Conservation (phyloP, 2,329 filamentous ascomycete species). For the Colletotrichum sp. region DNA sequence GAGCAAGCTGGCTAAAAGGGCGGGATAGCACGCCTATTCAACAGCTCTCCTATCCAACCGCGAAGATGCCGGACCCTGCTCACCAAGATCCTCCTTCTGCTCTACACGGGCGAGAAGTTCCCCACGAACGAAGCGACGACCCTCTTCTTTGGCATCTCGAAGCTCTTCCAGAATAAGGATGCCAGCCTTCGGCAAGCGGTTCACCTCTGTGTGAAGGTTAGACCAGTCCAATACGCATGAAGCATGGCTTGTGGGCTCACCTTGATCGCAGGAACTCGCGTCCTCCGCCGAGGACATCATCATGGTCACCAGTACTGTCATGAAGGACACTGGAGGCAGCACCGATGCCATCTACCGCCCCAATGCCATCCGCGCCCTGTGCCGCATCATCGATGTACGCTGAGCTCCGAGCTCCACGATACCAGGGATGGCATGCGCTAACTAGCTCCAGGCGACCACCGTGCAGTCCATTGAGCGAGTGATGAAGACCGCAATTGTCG, state of each 20-base stretch:
- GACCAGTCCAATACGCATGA: slow-evolving; percentile 28
- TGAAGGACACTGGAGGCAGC: slow-evolving; percentile 98
- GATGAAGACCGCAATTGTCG: slow-evolving; percentile 98
- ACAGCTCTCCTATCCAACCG: slow-evolving; percentile 94
- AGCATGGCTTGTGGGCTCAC: neutral
- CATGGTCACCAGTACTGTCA: slow-evolving; percentile 99
- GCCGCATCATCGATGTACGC: slow-evolving; percentile 93
- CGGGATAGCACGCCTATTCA: slow-evolving; percentile 87
- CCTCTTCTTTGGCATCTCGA: slow-evolving; percentile 98
- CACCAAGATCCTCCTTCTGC: slow-evolving; percentile 94
- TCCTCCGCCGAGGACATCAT: slow-evolving; percentile 97
- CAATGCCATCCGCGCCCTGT: slow-evolving; percentile 94
- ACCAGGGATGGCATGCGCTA: neutral
- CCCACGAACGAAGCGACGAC: slow-evolving; percentile 96
- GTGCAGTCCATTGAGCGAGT: slow-evolving; percentile 98
- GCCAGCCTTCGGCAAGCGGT: slow-evolving; percentile 98
- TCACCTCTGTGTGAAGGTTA: slow-evolving; percentile 66
- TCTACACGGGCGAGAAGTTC: slow-evolving; percentile 97
- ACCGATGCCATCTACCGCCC: slow-evolving; percentile 93
- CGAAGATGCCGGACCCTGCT: slow-evolving; percentile 96
- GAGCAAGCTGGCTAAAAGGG: slow-evolving; percentile 18
- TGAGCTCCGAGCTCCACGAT: slow-evolving; percentile 1
- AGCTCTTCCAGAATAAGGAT: slow-evolving; percentile 99
- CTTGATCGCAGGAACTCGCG: slow-evolving; percentile 69
- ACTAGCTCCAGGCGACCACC: slow-evolving; percentile 72